Percentiles rank a stretch among this genome's conserved stretches.
phyloP scores from a whole-genome alignment of 768 basidiomycete genomes.

The Termitomyces sp. region DNA sequence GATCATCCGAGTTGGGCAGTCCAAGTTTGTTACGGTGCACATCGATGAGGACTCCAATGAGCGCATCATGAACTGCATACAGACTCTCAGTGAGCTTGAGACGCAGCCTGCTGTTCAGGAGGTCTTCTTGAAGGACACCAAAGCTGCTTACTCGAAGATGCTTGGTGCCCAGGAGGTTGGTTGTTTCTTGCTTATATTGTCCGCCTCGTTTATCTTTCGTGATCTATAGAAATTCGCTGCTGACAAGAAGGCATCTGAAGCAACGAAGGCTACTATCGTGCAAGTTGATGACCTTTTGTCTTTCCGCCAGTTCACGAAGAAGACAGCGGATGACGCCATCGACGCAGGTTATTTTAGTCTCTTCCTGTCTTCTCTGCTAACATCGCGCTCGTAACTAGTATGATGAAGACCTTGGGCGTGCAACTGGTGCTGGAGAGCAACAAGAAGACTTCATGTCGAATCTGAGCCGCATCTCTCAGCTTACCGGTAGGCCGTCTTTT shows the following conservation, averaged over 20 bases:
- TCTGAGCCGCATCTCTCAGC: constrained; percentile 86
- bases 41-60: constrained; percentile 99
- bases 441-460: constrained; percentile 95
- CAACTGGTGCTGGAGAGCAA: constrained; percentile 80
- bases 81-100: constrained; percentile 82
- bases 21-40: constrained; percentile 88
- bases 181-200: not conserved
- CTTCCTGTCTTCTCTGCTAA: constrained; percentile 2
- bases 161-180: constrained; percentile 88
- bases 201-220: not conserved
- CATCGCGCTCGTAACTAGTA: constrained; percentile 48
- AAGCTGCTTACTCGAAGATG: constrained; percentile 92
- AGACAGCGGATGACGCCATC: constrained; percentile 74
- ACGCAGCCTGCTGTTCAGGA: constrained; percentile 55
- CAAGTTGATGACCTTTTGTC: constrained; percentile 92
- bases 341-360: constrained; percentile 43
- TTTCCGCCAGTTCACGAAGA: constrained; percentile 96
- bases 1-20: constrained; percentile 94
- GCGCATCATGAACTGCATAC: constrained; percentile 94
- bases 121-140: constrained; percentile 83
- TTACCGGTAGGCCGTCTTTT: constrained; percentile 60
- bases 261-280: constrained; percentile 58
- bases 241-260: constrained; percentile 87
- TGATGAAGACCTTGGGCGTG: constrained; percentile 83
- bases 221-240: constrained; percentile 72